Evolutionary conservation across 495 filamentous ascomycete genomes (phyloP).

Genomic region (Podospora tetraspora): DNA sequence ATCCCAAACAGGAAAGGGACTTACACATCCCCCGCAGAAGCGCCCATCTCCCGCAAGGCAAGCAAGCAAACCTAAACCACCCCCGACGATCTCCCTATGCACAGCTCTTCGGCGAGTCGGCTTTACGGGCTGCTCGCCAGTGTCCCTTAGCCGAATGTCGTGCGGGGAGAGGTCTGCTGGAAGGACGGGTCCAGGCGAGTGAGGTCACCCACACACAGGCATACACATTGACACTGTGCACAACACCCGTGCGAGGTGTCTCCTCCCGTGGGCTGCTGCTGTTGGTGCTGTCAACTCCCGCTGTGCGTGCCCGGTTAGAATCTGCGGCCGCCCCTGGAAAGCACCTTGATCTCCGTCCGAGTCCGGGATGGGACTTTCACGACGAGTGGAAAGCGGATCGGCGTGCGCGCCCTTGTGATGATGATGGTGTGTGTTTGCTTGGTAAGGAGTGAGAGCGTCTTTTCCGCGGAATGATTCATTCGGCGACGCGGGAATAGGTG

Average conservation of each 20-base stretch:
- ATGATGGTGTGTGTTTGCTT: neutral
- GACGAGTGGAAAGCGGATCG: neutral
- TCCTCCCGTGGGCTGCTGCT: neutral
- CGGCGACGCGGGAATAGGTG: no score
- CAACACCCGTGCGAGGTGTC: neutral
- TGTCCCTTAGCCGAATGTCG: neutral
- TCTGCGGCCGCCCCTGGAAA: neutral
- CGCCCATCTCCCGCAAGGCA: neutral
- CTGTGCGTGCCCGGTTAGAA: neutral
- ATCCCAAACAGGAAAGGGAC: neutral
- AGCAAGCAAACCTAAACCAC: neutral
- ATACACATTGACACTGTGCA: neutral
- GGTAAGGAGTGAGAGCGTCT: neutral
- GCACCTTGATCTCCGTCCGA: no score
- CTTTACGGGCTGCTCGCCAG: neutral
- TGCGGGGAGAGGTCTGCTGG: neutral
- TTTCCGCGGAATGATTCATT: neutral
- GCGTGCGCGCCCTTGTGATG: neutral
- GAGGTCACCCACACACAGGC: neutral
- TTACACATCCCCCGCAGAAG: neutral
- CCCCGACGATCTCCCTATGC: neutral
- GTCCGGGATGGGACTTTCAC: no score
- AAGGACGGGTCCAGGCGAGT: neutral
- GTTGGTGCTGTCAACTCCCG: neutral
- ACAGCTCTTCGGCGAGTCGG: neutral